phyloP scores from a whole-genome alignment of 306 rosid species.

The Begonia fuchsioides region DNA sequence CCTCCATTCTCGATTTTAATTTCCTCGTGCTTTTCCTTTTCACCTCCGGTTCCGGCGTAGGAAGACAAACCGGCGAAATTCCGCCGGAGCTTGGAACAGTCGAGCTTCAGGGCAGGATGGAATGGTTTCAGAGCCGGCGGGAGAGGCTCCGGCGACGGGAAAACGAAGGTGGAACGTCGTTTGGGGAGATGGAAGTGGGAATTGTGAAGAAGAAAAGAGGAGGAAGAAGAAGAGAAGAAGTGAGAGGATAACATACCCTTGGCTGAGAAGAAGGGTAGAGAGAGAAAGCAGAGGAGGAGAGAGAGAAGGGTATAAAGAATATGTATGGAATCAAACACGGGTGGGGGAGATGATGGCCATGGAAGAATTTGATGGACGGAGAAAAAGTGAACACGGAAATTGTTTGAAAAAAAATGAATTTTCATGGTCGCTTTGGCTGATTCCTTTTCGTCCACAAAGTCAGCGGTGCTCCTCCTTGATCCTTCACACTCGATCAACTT shows the following conservation, averaged over 20 bases:
- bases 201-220: conserved; percentile 14
- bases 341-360: conserved; percentile 35
- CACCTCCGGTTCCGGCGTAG: conserved; percentile 56
- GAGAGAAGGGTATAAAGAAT: conserved; percentile 5
- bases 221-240: conserved; percentile 31
- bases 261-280: conserved; percentile 2
- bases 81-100: conserved; percentile 21
- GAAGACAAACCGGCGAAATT: conserved; percentile 63
- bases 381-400: conserved; percentile 6
- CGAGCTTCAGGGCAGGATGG: conserved; percentile 18
- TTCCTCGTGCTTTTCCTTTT: conserved; percentile 15
- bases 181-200: conserved; percentile 14
- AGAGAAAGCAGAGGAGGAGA: conserved; percentile 3
- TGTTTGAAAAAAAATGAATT: conserved; percentile 3
- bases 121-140: conserved; percentile 5
- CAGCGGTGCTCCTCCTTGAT: conserved; percentile 33
- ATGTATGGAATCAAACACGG: conserved; percentile 31
- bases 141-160: conserved; percentile 17
- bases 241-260: conserved; percentile 43
- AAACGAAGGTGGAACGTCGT: conserved; percentile 10
- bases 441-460: conserved; percentile 9
- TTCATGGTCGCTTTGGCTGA: conserved; percentile 24
- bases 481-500: too few relatives aligned
- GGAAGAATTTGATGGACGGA: conserved; percentile 22
- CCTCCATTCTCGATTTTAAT: conserved; percentile 2